phyloP scores from a whole-genome alignment of 2,329 filamentous ascomycete genomes.

The Aspergillus jensenii region DNA sequence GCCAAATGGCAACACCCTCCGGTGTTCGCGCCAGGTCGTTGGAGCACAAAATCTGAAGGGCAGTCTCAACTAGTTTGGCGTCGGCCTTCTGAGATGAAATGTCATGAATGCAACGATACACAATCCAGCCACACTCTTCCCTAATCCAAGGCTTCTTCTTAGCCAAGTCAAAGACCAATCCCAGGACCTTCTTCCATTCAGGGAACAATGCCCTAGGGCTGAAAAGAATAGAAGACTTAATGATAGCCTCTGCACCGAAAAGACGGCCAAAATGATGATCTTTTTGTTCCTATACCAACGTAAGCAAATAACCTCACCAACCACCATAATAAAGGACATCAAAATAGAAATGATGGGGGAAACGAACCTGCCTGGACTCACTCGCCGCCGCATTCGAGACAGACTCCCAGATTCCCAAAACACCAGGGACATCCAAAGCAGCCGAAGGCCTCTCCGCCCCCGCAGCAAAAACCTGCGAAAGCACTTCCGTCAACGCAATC shows the following conservation, averaged over 20 bases:
- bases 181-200: constrained; percentile 62
- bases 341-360: not conserved
- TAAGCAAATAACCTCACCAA: constrained; percentile 23
- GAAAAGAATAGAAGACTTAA: constrained; percentile 75
- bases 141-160: constrained; percentile 85
- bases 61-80: constrained; percentile 56
- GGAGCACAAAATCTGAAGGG: constrained; percentile 62
- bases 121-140: constrained; percentile 80
- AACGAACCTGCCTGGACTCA: constrained; percentile 53
- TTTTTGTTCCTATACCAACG: constrained; percentile 71
- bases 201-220: constrained; percentile 52
- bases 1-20: constrained; percentile 87
- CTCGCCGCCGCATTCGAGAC: constrained; percentile 54
- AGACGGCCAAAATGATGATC: constrained; percentile 83
- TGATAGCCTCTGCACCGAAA: constrained; percentile 83
- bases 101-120: constrained; percentile 70
- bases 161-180: constrained; percentile 70
- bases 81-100: constrained; percentile 39
- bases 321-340: not conserved
- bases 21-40: constrained; percentile 74
- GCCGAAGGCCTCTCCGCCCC: constrained; percentile 29
- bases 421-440: constrained; percentile 37
- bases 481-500: constrained; percentile 77
- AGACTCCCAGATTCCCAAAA: constrained; percentile 53
- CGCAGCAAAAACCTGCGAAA: constrained; percentile 65